Conservation (phyloP, 2,329 filamentous ascomycete species). For the Esteya vermicola region DNA sequence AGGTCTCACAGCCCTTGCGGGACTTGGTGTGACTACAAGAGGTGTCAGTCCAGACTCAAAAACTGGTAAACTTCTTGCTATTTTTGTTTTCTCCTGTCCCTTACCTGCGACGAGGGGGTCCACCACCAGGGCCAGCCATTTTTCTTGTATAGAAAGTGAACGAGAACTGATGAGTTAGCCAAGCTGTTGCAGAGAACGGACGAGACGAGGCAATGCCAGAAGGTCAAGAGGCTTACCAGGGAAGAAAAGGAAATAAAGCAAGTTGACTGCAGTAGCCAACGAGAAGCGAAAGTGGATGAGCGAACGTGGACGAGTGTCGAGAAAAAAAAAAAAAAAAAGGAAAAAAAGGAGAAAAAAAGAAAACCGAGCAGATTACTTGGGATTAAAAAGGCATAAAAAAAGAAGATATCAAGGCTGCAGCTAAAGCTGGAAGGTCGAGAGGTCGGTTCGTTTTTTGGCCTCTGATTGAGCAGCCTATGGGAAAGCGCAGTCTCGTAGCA, state of each 20-base stretch:
- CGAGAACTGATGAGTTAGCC: conserved; percentile 2
- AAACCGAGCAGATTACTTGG: too few species aligned
- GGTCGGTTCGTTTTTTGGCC: too few species aligned
- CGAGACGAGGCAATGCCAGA: background rate
- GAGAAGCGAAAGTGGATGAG: background rate
- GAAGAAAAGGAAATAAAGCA: background rate
- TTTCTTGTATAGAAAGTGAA: conserved; percentile 14
- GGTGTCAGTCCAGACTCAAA: background rate
- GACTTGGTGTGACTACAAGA: conserved; percentile 84
- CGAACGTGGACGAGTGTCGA: background rate
- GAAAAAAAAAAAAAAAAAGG: background rate
- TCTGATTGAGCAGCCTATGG: too few species aligned
- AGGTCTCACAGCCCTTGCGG: conserved; percentile 94
- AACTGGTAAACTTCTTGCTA: background rate
- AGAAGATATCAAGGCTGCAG: too few species aligned
- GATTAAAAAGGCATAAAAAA: too few species aligned
- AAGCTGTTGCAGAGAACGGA: background rate
- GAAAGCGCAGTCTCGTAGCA: too few species aligned
- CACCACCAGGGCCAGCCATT: conserved; percentile 92
- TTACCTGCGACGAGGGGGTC: conserved; percentile 63
- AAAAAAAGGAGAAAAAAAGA: background rate
- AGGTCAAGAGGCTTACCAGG: background rate
- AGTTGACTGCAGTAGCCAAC: background rate
- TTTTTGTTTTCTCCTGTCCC: conserved; percentile 6
- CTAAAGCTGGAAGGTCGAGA: too few species aligned